phyloP scores from a whole-genome alignment of 2,329 filamentous ascomycete genomes.

The Penicillium sp. region DNA sequence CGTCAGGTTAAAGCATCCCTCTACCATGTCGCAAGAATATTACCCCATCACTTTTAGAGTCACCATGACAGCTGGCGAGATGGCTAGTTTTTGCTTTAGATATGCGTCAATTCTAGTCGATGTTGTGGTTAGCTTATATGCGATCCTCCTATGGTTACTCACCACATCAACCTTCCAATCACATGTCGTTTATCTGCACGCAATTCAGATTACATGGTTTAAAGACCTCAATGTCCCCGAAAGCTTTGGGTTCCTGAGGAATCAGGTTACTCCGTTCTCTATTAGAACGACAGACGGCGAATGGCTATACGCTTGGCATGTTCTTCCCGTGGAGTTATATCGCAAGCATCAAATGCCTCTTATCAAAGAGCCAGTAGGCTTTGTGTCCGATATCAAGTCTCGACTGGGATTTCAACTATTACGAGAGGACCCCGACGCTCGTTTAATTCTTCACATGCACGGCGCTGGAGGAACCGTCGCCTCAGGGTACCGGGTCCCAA shows the following conservation, averaged over 20 bases:
- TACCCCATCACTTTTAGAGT: no score
- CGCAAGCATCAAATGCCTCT: conserved; percentile 44
- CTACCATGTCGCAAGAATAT: no score
- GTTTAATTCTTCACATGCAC: conserved; percentile 1
- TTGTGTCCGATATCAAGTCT: conserved; percentile 36
- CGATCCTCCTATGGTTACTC: conserved; percentile 47
- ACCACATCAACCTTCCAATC: conserved; percentile 50
- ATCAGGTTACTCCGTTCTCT: conserved; percentile 51
- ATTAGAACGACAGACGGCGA: conserved; percentile 44
- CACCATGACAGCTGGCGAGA: background rate
- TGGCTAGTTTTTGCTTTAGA: background rate
- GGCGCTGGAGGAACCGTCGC: conserved; percentile 7
- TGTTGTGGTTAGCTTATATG: conserved; percentile 38
- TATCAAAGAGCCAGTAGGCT: conserved; percentile 38
- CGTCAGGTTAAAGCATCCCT: no score
- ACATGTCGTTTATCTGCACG: conserved; percentile 58
- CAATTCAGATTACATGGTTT: conserved; percentile 55
- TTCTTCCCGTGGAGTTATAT: conserved; percentile 49
- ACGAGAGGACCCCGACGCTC: conserved; percentile 27
- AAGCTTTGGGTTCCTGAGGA: conserved; percentile 49
- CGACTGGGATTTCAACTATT: conserved; percentile 46
- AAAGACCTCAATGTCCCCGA: conserved; percentile 51
- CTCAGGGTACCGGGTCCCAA: conserved; percentile 8
- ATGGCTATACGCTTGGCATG: conserved; percentile 50
- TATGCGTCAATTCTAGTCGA: conserved; percentile 5